Base-by-base conservation (phyloP, 2,329 filamentous ascomycete genomes). In the Thermomyces lanuginosus region DNA sequence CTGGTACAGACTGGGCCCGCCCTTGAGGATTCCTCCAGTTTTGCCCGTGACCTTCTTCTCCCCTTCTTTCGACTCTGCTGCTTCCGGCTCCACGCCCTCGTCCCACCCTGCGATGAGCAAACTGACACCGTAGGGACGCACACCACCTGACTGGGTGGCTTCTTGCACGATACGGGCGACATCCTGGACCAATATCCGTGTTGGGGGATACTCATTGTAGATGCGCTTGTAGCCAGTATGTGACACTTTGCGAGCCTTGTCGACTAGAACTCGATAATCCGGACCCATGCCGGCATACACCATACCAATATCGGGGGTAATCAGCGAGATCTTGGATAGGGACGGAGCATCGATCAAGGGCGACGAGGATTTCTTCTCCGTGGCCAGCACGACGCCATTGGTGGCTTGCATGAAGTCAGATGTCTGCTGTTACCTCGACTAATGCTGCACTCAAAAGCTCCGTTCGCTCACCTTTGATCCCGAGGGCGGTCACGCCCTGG, bases 401-500 rank as follows among this genome's bases (percentile, higher is more conserved):
- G 89, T 95, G 44, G 89, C 89, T 93, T 43, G 9, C 26, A n/a
- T n/a, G n/a, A n/a, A n/a, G n/a, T n/a, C n/a, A n/a, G n/a, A n/a
- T n/a, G n/a, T n/a, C n/a, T n/a, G n/a, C n/a, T n/a, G n/a, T n/a
- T n/a, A n/a, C n/a, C n/a, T n/a, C n/a, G n/a, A n/a, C n/a, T n/a
- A n/a, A n/a, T n/a, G n/a, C n/a, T n/a, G n/a, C n/a, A n/a, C n/a
- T n/a, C n/a, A n/a, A n/a, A n/a, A n/a, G n/a, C n/a, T n/a, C n/a
- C n/a, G n/a, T n/a, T n/a, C n/a, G n/a, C n/a, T n/a, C n/a, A 84
- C 84, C 84, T 73, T 98, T 98, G 64, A 98, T 98, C 46, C 89
- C 89, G 34, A 98, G 73, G 42, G 89, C 86, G 41, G 89, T 98
- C 43, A 98, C 89, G 60, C 89, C 89, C 64, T 95, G 86, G 64